Percentiles rank a stretch among this genome's conserved stretches.
Evolutionary conservation across 2,329 filamentous ascomycete genomes (phyloP).

Genomic region (Cercospora sp.): DNA sequence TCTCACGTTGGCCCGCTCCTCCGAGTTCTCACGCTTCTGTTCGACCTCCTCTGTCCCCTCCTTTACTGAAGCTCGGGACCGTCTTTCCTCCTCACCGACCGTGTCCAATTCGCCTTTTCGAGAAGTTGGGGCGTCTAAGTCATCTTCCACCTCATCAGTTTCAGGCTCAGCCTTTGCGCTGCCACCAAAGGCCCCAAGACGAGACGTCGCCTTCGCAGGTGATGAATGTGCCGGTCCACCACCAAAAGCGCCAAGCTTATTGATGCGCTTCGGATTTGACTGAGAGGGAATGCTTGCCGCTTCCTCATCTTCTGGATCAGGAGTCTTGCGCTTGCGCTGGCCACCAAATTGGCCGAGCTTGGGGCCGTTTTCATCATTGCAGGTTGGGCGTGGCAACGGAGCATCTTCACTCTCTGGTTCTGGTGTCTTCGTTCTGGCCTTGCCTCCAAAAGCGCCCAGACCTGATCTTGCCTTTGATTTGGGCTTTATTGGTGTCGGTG

Average conservation of each 20-base stretch:
- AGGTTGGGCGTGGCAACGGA: neutral
- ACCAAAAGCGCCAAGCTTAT: slow-evolving; percentile 16
- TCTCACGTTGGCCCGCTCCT: slow-evolving; percentile 57
- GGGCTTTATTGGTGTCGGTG: neutral
- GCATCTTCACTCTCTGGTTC: neutral
- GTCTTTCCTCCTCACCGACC: slow-evolving; percentile 8
- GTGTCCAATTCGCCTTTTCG: neutral
- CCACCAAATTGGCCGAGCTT: slow-evolving; percentile 18
- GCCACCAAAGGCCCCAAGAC: slow-evolving; percentile 12
- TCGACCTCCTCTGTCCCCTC: neutral
- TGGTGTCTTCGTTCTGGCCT: neutral
- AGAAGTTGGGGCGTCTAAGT: neutral
- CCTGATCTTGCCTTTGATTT: neutral
- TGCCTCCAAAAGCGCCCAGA: slow-evolving; percentile 13
- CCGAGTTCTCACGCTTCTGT: slow-evolving; percentile 44
- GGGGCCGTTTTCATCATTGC: neutral
- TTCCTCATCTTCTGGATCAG: neutral
- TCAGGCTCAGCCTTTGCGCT: neutral
- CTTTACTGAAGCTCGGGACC: neutral
- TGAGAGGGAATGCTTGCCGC: neutral
- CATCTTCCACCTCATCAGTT: neutral
- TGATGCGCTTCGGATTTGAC: neutral
- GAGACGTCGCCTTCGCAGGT: neutral
- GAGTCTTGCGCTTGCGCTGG: neutral
- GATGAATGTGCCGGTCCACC: neutral